phyloP scores from a whole-genome alignment of 495 filamentous ascomycete genomes.

The Polyplosphaeria fusca region DNA sequence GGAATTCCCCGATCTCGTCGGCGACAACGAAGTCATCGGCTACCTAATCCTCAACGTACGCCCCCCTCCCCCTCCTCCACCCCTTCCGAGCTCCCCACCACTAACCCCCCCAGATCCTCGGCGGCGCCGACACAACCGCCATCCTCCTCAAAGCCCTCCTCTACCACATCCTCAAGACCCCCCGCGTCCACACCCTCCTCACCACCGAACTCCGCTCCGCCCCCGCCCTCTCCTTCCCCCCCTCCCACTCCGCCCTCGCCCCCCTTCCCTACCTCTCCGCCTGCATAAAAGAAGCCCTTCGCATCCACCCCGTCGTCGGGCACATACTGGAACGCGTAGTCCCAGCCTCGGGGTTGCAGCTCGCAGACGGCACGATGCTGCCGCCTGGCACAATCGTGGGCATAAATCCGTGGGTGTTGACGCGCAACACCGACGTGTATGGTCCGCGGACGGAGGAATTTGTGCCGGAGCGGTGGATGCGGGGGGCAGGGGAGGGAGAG shows the following conservation, averaged over 20 bases:
- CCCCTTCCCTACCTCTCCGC: slow-evolving; percentile 10
- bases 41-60: slow-evolving; percentile 21
- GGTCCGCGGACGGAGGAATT: slow-evolving; percentile 9
- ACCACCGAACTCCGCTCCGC: slow-evolving; percentile 7
- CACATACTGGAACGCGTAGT: slow-evolving; percentile 17
- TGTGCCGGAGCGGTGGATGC: slow-evolving; percentile 24
- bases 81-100: slow-evolving; percentile 4
- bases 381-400: slow-evolving; percentile 23
- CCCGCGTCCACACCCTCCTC: slow-evolving; percentile 1
- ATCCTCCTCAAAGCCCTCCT: slow-evolving; percentile 18
- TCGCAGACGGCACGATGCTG: slow-evolving; percentile 2
- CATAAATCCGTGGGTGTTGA: slow-evolving; percentile 19
- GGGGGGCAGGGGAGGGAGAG: not conserved
- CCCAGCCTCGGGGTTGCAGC: slow-evolving; percentile 6
- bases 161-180: slow-evolving; percentile 20
- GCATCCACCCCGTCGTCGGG: slow-evolving; percentile 24
- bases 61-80: not conserved
- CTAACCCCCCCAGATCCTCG: slow-evolving; percentile 13
- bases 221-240: not conserved
- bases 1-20: slow-evolving; percentile 7
- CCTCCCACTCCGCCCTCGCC: not conserved
- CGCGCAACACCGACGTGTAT: not conserved
- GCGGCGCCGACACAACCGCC: slow-evolving; percentile 19
- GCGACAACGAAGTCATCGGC: slow-evolving; percentile 9
- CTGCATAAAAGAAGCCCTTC: slow-evolving; percentile 18